These are phyloP conservation scores for Alternaria ventricosa DNA, from an alignment of 2,329 filamentous ascomycete genomes.

Conservation along the genomic window DNA sequence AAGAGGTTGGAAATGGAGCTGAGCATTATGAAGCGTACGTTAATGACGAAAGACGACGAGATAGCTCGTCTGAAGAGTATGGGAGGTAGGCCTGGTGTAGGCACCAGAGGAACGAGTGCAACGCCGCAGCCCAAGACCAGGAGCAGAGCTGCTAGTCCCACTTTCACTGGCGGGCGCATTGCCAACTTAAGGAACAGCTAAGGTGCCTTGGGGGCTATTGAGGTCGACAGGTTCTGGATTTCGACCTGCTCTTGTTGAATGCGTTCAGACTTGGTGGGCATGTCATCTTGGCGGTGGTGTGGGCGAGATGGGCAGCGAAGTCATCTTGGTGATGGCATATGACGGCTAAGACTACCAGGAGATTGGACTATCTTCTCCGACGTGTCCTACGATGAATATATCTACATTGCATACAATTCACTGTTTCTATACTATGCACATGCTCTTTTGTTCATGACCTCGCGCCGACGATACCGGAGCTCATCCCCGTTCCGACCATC, in stretches of 20 bases:
- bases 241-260: not conserved
- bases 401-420: not conserved
- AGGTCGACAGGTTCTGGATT: not conserved
- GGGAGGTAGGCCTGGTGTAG: slow-evolving; percentile 27
- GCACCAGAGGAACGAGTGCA: slow-evolving; percentile 37
- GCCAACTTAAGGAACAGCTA: slow-evolving; percentile 32
- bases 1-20: slow-evolving; percentile 15
- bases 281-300: not conserved
- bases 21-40: slow-evolving; percentile 17
- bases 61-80: slow-evolving; percentile 22
- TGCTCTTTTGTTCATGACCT: not conserved
- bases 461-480: not conserved
- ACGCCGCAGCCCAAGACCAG: slow-evolving; percentile 37
- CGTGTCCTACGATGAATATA: not conserved
- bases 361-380: not conserved
- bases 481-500: not conserved
- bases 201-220: not conserved
- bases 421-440: not conserved
- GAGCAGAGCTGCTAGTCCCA: slow-evolving; percentile 39
- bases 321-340: not conserved
- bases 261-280: not conserved
- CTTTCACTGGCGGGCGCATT: slow-evolving; percentile 22
- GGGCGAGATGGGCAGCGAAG: not conserved
- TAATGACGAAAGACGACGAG: slow-evolving; percentile 35
- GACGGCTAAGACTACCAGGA: not conserved